Conservation (phyloP, 2,329 filamentous ascomycete genomes). For the Trichoderma afroharzianum region DNA sequence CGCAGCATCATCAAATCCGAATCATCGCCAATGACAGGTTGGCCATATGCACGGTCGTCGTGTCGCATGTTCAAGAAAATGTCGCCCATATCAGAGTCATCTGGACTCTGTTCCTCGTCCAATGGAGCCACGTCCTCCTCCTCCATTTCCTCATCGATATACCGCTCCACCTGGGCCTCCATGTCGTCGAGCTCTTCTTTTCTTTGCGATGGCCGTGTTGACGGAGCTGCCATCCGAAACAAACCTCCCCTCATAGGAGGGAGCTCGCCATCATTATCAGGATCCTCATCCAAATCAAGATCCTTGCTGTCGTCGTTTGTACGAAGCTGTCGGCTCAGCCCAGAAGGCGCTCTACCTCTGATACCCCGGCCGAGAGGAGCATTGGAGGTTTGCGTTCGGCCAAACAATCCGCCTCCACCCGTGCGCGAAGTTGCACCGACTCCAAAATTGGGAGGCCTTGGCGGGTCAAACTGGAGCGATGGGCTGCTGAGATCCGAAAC, state of each 20-base stretch:
- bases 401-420: conserved; percentile 37
- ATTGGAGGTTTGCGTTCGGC: conserved; percentile 35
- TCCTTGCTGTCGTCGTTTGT: conserved; percentile 29
- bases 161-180: conserved; percentile 36
- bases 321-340: conserved; percentile 44
- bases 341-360: conserved; percentile 46
- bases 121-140: conserved; percentile 33
- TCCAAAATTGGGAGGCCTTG: conserved; percentile 41
- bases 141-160: conserved; percentile 37
- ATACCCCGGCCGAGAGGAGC: conserved; percentile 49
- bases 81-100: conserved; percentile 42
- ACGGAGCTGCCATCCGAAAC: conserved; percentile 29
- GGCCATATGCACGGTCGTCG: conserved; percentile 38
- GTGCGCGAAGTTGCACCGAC: conserved; percentile 25
- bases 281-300: conserved; percentile 28
- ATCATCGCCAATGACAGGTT: conserved; percentile 41
- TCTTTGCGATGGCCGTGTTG: conserved; percentile 20
- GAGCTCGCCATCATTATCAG: conserved; percentile 34
- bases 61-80: conserved; percentile 49
- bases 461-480: conserved; percentile 42
- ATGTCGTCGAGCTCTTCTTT: conserved; percentile 29
- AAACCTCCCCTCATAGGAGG: conserved; percentile 32
- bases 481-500: conserved; percentile 54
- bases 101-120: conserved; percentile 38
- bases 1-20: conserved; percentile 53